Base-by-base conservation (phyloP, 2,329 filamentous ascomycete species). In the Leptographium galeiforme region DNA sequence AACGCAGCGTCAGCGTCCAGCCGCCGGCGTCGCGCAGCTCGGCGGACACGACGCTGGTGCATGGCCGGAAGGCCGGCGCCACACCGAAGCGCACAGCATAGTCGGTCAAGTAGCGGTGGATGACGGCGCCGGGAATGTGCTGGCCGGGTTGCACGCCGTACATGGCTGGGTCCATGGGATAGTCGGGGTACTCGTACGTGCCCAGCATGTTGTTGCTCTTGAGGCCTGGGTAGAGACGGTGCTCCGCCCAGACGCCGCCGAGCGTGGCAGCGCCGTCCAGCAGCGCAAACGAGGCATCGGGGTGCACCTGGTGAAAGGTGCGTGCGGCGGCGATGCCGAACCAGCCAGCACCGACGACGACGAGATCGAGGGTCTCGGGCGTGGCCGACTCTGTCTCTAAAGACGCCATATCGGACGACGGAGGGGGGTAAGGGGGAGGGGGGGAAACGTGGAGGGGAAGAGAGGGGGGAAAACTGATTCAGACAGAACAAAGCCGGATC, bases 191-290 rank as follows among this genome's bases (percentile, higher is more conserved):
- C 64, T 90, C 84, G 59, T 83, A 87, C 0, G 79, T 84, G 3
- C 85, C 85, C 12, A 83, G 64, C 63, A 87, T 75, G 61, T 89
- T 89, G 66, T 91, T 90, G 52, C 78, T 82, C 61, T 81, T 85
- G 49, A 91, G 72, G 1, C 79, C 81, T 0, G 81, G 77, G 63
- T 89, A 85, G 0, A 88, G 67, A 1, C 84, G 75, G 40, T 84
- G 70, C 53, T 78, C 70, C 10, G 81, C 77, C 86, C 85, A 90
- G 16, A 81, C 80, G 5, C 87, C 86, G 1, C 86, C 87, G 6
- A 82, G 61, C 0, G 77, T 76, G 13, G 70, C 63, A 12, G 73
- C 71, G 6, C 72, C 67, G 48, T 88, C 84, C 34, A 86, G 67
- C 11, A 87, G 62, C 1, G 74, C 67, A 30, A 87, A 62, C 2